phyloP scores from a whole-genome alignment of 2,329 filamentous ascomycete species.

The Alternaria longipes region DNA sequence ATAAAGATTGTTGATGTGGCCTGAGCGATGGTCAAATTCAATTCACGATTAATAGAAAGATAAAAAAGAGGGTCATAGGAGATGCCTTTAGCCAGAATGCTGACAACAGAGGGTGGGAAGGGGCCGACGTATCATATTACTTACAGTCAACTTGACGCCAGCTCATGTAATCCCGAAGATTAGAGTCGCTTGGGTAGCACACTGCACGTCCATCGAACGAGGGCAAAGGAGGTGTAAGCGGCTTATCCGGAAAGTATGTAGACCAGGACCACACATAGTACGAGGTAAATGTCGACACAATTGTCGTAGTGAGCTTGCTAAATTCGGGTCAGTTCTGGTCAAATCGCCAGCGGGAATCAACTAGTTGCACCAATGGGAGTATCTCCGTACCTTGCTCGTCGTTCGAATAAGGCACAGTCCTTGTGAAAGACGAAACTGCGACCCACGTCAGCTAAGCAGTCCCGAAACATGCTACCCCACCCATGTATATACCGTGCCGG shows the following conservation, averaged over 20 bases:
- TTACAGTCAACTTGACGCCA: slow-evolving; percentile 97
- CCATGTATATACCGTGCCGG: slow-evolving; percentile 10
- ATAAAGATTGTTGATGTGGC: slow-evolving; percentile 98
- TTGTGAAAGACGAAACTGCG: slow-evolving; percentile 91
- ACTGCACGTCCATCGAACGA: slow-evolving; percentile 94
- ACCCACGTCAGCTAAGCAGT: slow-evolving; percentile 33
- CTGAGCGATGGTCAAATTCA: slow-evolving; percentile 54
- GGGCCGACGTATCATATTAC: slow-evolving; percentile 39
- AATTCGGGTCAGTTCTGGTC: slow-evolving; percentile 26
- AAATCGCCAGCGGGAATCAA: not conserved
- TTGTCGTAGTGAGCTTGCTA: slow-evolving; percentile 89
- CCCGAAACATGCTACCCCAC: slow-evolving; percentile 22
- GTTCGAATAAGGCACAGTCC: slow-evolving; percentile 81
- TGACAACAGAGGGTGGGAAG: not conserved
- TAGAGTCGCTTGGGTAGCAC: slow-evolving; percentile 81
- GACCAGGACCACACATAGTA: slow-evolving; percentile 88
- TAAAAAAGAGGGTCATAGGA: not conserved
- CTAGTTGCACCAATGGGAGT: slow-evolving; percentile 14
- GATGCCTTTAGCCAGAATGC: not conserved
- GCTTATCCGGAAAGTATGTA: slow-evolving; percentile 74
- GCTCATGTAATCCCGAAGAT: slow-evolving; percentile 92
- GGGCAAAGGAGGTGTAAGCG: slow-evolving; percentile 77
- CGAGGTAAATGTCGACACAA: slow-evolving; percentile 92
- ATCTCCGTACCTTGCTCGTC: slow-evolving; percentile 72
- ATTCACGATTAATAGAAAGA: not conserved